Evolutionary conservation across 768 basidiomycete species (phyloP), one percentile per base, ranked within the genome.

Genomic region (Kwoniella botswanensis): DNA sequence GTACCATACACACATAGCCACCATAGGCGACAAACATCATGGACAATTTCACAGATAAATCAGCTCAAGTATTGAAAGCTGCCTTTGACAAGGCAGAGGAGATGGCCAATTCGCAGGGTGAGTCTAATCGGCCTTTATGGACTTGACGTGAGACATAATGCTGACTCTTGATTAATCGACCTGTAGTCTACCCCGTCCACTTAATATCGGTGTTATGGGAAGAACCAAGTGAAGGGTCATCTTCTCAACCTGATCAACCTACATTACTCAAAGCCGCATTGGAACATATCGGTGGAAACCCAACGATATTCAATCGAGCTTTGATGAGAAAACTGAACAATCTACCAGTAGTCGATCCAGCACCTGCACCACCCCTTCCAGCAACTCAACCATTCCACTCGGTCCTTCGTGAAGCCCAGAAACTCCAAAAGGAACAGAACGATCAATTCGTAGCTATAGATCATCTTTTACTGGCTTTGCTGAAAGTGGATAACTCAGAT

Each of bases 361-460:
- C 93, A 9, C 96, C 96, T 0, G 91, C 93, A 11, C 80, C 82
- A 62, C 93, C 94, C 58, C 86, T 89, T 4, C 86, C 89, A 2
- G 82, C 93, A 62, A 88, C 89, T 41, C 84, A 88, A 1, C 84
- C 88, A 10, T 78, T 88, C 4, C 77, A 88, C 69, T 88, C 90
- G 77, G 87, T 93, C 54, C 84, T 96, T 42, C 88, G 89, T 12
- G 91, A 92, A 71, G 93, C 93, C 0, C 90, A 91, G 71, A 87
- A 85, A 13, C 84, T 92, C 26, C 91, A 91, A 79, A 93, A 93
- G 70, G 86, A 90, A 54, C 81, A 85, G 78, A 90, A 91, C 79
- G 94, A 95, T 82, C 90, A 90, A 1, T 97, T 93, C 83, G 91
- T 98, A 69, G 94, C 94, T 0, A 92, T 95, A 82, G 94, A 98